Conservation (phyloP, 2,329 filamentous ascomycete genomes). For the Epichloe gansuensis region DNA sequence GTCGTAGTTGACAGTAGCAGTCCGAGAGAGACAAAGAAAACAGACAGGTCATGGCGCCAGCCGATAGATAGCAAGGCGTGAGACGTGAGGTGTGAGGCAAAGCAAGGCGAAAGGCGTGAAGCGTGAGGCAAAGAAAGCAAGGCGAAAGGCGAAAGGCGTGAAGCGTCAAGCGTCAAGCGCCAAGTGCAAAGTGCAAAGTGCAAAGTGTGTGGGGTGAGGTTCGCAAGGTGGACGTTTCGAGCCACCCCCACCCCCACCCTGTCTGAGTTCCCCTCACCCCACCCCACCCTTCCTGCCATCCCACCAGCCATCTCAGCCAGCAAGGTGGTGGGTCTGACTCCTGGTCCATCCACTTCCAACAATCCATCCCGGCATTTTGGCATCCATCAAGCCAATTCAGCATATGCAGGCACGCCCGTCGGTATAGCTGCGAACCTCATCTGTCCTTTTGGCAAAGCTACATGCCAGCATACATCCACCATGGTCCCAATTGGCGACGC, state of each 20-base stretch:
- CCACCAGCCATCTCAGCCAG: not conserved
- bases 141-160: not conserved
- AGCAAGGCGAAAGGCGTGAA: not conserved
- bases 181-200: not conserved
- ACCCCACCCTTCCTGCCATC: not conserved
- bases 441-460: constrained; percentile 2
- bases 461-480: not conserved
- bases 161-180: not conserved
- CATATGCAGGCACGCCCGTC: constrained; percentile 2
- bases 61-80: not conserved
- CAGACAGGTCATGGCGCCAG: not conserved
- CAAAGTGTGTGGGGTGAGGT: not conserved
- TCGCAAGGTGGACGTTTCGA: not conserved
- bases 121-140: not conserved
- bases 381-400: constrained; percentile 1
- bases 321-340: not conserved
- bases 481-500: not conserved
- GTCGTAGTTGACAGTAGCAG: not conserved
- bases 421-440: not conserved
- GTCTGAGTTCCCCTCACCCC: not conserved
- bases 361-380: constrained; percentile 3
- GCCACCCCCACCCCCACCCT: not conserved
- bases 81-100: not conserved
- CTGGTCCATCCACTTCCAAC: not conserved
- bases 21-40: not conserved